phyloP scores from a whole-genome alignment of 148 eudicot genomes.

The Silene uniflora region DNA sequence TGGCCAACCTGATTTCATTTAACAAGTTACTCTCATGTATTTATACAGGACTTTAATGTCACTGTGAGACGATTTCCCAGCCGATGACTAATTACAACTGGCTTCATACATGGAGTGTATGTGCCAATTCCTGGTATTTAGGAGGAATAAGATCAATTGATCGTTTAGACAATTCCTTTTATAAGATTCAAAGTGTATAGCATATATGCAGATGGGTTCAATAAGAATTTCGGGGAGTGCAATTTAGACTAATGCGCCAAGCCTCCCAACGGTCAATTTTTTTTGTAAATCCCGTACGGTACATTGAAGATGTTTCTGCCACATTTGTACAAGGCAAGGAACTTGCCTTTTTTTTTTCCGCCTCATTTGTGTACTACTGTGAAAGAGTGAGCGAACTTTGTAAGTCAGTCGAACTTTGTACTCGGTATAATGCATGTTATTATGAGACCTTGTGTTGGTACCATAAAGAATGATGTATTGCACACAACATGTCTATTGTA shows the following conservation, averaged over 20 bases:
- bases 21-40: conserved; percentile 20
- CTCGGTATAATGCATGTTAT: too few relatives aligned
- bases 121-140: conserved; percentile 14
- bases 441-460: not conserved
- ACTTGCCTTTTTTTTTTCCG: not conserved
- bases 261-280: conserved; percentile 2
- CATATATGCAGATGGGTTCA: conserved; percentile 10
- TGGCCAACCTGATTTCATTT: conserved; percentile 96
- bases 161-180: not conserved
- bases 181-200: conserved; percentile 17
- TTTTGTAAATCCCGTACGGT: conserved; percentile 1
- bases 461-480: not conserved
- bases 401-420: not conserved
- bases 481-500: not conserved
- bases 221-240: conserved; percentile 9
- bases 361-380: not conserved
- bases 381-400: not conserved
- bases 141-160: conserved; percentile 23
- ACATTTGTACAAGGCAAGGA: not conserved
- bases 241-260: not conserved
- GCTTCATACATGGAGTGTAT: conserved; percentile 6
- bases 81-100: not conserved
- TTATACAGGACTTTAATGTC: not conserved
- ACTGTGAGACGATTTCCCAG: not conserved
- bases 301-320: not conserved